Evolutionary conservation across 1,284 basidiomycete genomes (phyloP), one percentile per base, ranked within the genome.

Genomic region (Cryptococcus jaspeensis): DNA sequence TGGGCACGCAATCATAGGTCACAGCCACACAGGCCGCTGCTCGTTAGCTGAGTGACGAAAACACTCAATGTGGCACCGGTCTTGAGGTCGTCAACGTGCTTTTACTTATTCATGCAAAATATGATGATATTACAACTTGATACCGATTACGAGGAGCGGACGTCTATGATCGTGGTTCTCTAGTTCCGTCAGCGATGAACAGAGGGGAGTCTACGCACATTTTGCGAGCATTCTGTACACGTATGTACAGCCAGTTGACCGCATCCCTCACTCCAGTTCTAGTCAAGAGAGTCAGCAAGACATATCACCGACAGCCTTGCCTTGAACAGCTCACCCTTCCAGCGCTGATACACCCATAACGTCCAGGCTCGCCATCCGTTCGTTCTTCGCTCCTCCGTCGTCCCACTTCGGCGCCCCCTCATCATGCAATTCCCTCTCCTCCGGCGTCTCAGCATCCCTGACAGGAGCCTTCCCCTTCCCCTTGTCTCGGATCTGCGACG

Each of bases 181-280:
- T 32, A 32, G 28, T 32, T 60, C 16, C 8, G 41, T 15, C 40
- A n/a, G 40, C 9, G 28, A 32, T 32, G 28, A 32, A 32, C 28
- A 32, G 28, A 32, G 28, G 5, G 28, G 9, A 3, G 15, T 15
- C n/a, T 3, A 66, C 76, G 69, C 58, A 78, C 75, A 77, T 84
- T 80, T 83, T 80, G 58, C 88, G 80, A 64, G 89, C 90, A 66
- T 91, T 93, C 77, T 94, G 91, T 2, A 95, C 92, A 0, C 92
- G 83, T 54, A 94, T 85, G 73, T 95, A 95, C 22, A 96, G 73
- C 92, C 92, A 96, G 69, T 96, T 89, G 6, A 95, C 88, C 0
- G 90, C 92, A 51, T 89, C 88, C 56, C 88, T 84, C 3, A 96
- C 88, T 0, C 92, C 92, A 36, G 90, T 90, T 38, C 92, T 95